Base-by-base conservation (phyloP, 2,329 filamentous ascomycete genomes). In the Xylariaceae sp. region DNA sequence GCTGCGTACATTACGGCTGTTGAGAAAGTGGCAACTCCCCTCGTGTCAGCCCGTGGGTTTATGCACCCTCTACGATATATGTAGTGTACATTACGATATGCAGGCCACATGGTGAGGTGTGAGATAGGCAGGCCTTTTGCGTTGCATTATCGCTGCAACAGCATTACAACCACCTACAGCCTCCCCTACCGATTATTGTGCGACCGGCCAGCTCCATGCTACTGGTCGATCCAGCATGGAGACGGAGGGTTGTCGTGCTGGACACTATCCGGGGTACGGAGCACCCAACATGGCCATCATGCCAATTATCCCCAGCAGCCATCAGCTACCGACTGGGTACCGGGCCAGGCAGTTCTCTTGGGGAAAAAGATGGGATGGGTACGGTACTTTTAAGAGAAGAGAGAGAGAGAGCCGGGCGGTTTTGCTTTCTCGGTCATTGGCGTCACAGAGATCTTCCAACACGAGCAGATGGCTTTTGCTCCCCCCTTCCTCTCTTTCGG, bases 81-180 rank as follows among this genome's bases (percentile, higher is more conserved):
- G 49, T 51, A 15, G 49, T 56, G 56, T 53, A 58, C 59, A 58
- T 49, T 52, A 58, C 35, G 49, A 63, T 61, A 61, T 60, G 56
- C 56, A 63, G 58, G 57, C 61, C 63, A 61, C 61, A 63, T 64
- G 61, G 61, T 61, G 56, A 63, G 61, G 58, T 61, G 58, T 56
- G 59, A 61, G 57, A 58, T 50, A 56, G 18, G 61, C 47, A 45
- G 41, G 10, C 41, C 41, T 56, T 61, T 52, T 47, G 55, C 57
- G 62, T 61, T 59, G 58, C 60, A 64, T 61, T 35, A 55, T 50
- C 51, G 50, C 34, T 53, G 55, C 58, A 50, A 60, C 60, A 35
- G 54, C 57, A 54, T 50, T 45, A 52, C 51, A 17, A 34, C 39
- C 15, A 45, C 44, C 37, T n/a, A 4, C n/a, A 9, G n/a, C 41